Percentiles rank a stretch among this genome's conserved stretches.
These are phyloP conservation scores for Amniculicola lignicola DNA, from an alignment of 495 filamentous ascomycete genomes.

Conservation along the genomic window DNA sequence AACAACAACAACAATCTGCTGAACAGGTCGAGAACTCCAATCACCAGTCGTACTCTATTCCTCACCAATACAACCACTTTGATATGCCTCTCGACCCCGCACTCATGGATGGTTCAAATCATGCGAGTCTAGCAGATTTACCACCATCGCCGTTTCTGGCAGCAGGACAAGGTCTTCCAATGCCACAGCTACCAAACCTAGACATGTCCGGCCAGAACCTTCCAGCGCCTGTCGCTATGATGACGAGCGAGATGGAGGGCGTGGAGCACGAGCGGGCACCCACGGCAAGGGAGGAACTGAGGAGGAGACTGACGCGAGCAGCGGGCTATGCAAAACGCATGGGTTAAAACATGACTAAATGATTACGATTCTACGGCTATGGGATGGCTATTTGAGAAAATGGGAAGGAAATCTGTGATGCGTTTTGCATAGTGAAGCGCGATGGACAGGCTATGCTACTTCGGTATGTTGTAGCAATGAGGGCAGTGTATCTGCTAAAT, in stretches of 20 bases:
- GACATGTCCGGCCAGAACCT: conserved; percentile 2
- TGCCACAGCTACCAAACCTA: conserved; percentile 4
- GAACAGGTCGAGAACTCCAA: background rate
- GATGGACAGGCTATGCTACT: no score
- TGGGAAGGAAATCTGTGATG: no score
- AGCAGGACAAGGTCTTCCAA: conserved; percentile 9
- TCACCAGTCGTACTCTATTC: background rate
- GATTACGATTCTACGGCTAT: no score
- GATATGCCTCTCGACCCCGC: conserved; percentile 28
- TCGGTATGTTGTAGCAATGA: no score
- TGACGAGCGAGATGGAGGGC: conserved; percentile 1
- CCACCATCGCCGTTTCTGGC: conserved; percentile 28
- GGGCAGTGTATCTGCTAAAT: no score
- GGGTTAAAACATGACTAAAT: no score
- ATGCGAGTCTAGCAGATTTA: conserved; percentile 19
- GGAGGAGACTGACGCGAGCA: conserved; percentile 15
- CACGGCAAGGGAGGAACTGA: conserved; percentile 11
- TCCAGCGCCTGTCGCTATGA: background rate
- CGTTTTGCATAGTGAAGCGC: no score
- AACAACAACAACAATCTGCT: background rate
- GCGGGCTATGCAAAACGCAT: conserved; percentile 20
- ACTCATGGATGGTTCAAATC: conserved; percentile 19
- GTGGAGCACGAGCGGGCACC: conserved; percentile 10
- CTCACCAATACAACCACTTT: background rate
- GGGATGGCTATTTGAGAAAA: no score